phyloP scores from a whole-genome alignment of 108 stramenopile genomes.

The Skeletonema menzelii region DNA sequence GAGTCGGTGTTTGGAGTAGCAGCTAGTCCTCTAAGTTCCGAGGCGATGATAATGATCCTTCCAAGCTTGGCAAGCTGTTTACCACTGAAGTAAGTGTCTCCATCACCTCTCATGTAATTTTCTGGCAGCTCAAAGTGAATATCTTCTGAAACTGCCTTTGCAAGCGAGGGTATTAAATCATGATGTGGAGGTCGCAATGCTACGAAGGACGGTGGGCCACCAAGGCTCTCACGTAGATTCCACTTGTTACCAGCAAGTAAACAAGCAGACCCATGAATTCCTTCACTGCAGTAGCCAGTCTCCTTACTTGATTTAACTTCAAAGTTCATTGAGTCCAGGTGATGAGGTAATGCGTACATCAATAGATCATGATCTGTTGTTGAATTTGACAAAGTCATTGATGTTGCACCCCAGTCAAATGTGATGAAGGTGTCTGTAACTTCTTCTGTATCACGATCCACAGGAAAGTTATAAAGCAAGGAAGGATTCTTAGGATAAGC shows the following conservation, averaged over 20 bases:
- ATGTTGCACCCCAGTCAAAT: conserved; percentile 52
- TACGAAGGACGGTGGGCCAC: conserved; percentile 59
- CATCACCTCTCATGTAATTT: conserved; percentile 84
- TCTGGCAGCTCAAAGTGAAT: conserved; percentile 65
- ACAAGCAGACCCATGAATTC: conserved; percentile 41
- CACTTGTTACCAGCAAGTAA: conserved; percentile 26
- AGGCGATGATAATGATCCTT: conserved; percentile 78
- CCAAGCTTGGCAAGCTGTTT: conserved; percentile 91
- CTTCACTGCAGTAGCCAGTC: conserved; percentile 21
- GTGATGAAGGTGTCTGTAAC: conserved; percentile 14
- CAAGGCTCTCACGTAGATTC: conserved; percentile 34
- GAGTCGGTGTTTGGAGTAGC: conserved; percentile 10
- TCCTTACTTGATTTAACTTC: conserved; percentile 29
- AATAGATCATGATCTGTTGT: conserved; percentile 38
- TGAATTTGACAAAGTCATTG: background rate
- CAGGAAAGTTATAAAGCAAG: conserved; percentile 56
- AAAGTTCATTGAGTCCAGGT: conserved; percentile 51
- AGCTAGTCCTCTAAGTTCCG: conserved; percentile 67
- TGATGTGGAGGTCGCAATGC: conserved; percentile 62
- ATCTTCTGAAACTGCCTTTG: conserved; percentile 52
- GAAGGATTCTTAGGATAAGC: conserved; percentile 66
- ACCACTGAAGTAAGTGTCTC: conserved; percentile 95
- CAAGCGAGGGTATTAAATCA: conserved; percentile 42
- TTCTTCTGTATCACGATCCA: conserved; percentile 18
- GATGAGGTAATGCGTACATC: conserved; percentile 74